Evolutionary conservation across 257 asterid species (phyloP).

Genomic region (Petunia axillaris): DNA sequence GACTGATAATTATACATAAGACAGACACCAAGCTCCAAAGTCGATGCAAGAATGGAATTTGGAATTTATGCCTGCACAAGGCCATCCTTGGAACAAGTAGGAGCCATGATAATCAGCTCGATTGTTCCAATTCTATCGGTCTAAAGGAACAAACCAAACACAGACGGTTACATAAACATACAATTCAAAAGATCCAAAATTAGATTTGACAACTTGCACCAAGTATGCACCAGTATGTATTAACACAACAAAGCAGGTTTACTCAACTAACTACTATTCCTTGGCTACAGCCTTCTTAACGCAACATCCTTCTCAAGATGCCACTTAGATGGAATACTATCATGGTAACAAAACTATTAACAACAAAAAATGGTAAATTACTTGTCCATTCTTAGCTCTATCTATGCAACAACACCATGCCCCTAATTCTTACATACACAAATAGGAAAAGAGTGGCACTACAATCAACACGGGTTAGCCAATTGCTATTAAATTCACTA

Average conservation of each 20-base stretch:
- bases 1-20: neutral
- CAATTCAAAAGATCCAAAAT: neutral
- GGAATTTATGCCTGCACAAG: neutral
- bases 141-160: neutral
- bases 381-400: neutral
- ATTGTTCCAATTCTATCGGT: neutral
- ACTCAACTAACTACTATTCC: neutral
- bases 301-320: conserved; percentile 3
- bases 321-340: neutral
- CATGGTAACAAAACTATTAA: neutral
- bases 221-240: neutral
- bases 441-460: conserved; percentile 2
- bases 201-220: neutral
- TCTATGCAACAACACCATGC: neutral
- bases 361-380: neutral
- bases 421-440: neutral
- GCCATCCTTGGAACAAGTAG: neutral
- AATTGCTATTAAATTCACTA: neutral
- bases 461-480: neutral
- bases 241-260: conserved; percentile 4
- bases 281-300: neutral
- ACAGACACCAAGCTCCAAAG: neutral
- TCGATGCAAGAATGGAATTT: neutral
- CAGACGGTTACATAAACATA: neutral
- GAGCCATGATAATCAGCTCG: neutral